A percentile compares a stretch with the other conserved stretches of the same genome.
These are phyloP conservation scores for Venturia pyrina DNA, from an alignment of 2,329 filamentous ascomycete species.

Conservation along the genomic window DNA sequence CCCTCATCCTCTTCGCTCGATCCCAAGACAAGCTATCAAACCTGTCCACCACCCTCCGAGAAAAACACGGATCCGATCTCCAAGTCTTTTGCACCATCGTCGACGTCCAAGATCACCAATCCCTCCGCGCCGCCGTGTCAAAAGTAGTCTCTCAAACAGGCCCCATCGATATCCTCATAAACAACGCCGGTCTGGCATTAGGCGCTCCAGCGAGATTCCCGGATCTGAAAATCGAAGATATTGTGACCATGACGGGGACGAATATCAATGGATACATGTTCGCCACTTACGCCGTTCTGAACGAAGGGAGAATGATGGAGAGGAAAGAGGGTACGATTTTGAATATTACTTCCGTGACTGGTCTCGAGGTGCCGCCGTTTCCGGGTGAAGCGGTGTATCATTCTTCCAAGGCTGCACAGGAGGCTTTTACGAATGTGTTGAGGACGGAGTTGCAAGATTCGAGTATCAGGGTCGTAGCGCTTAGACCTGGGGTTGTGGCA, in stretches of 20 bases:
- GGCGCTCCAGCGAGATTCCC: slow-evolving; percentile 35
- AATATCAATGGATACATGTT: slow-evolving; percentile 42
- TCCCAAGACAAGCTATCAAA: slow-evolving; percentile 22
- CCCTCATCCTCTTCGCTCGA: slow-evolving; percentile 34
- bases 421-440: slow-evolving; percentile 40
- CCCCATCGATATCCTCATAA: slow-evolving; percentile 36
- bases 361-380: slow-evolving; percentile 25
- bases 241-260: slow-evolving; percentile 37
- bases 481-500: slow-evolving; percentile 38
- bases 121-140: slow-evolving; percentile 23
- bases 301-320: slow-evolving; percentile 29
- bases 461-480: slow-evolving; percentile 37
- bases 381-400: slow-evolving; percentile 41
- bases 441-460: slow-evolving; percentile 38
- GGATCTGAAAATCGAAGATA: slow-evolving; percentile 31
- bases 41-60: slow-evolving; percentile 17
- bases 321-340: slow-evolving; percentile 35
- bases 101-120: slow-evolving; percentile 26
- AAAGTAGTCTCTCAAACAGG: slow-evolving; percentile 25
- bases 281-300: slow-evolving; percentile 35
- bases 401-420: slow-evolving; percentile 37
- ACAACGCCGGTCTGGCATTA: slow-evolving; percentile 39
- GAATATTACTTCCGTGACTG: slow-evolving; percentile 39
- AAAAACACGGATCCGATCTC: neutral
- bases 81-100: slow-evolving; percentile 21